These are phyloP conservation scores for Limonium bicolor DNA, from an alignment of 148 eudicot species.

Conservation along the genomic window DNA sequence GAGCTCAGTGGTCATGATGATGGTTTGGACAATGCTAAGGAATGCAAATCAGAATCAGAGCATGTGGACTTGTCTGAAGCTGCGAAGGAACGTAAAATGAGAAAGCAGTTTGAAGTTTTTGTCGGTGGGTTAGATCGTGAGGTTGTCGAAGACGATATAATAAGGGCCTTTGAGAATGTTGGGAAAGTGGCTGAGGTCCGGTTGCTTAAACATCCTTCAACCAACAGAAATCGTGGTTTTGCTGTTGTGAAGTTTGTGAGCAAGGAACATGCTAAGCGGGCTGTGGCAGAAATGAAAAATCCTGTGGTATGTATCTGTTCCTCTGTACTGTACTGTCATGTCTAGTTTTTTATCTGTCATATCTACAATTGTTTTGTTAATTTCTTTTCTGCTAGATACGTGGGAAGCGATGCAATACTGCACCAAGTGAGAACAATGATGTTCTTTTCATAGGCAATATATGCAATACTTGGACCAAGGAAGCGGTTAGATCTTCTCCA, in stretches of 20 bases:
- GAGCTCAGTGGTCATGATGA: conserved; percentile 33
- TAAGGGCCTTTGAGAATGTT: conserved; percentile 48
- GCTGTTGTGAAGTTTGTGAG: conserved; percentile 78
- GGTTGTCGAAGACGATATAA: conserved; percentile 56
- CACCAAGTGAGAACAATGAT: conserved; percentile 77
- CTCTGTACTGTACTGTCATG: background rate
- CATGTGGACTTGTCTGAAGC: conserved; percentile 39
- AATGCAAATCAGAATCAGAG: conserved; percentile 34
- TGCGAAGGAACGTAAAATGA: conserved; percentile 52
- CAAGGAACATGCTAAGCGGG: conserved; percentile 61
- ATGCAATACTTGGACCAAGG: conserved; percentile 89
- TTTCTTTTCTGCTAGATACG: conserved; percentile 27
- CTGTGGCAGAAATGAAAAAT: conserved; percentile 63
- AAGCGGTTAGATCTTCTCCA: conserved; percentile 41
- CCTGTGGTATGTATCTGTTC: conserved; percentile 42
- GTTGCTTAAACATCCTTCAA: conserved; percentile 38
- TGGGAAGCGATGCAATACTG: conserved; percentile 74
- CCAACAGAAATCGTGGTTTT: conserved; percentile 67
- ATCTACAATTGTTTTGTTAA: background rate
- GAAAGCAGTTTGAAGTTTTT: conserved; percentile 68
- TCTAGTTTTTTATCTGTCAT: background rate
- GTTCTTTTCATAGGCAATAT: conserved; percentile 72
- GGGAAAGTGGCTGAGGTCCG: conserved; percentile 70
- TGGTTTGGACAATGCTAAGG: conserved; percentile 22
- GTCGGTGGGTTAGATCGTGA: conserved; percentile 82